Base-by-base conservation (phyloP, 495 filamentous ascomycete genomes). In the Bacidia gigantensis region DNA sequence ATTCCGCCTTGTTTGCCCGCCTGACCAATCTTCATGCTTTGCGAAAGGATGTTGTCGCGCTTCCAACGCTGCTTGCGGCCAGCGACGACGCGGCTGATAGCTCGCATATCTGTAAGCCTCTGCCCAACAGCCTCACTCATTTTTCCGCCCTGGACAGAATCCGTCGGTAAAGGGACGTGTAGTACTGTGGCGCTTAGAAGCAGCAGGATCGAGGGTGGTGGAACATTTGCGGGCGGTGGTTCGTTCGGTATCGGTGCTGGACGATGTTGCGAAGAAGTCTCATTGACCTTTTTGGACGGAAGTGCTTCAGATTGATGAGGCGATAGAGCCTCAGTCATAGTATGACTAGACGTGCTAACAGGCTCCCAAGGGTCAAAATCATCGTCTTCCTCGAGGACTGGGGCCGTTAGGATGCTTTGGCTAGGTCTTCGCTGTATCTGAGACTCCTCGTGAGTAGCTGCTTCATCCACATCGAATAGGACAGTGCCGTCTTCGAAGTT, bases 21-120 rank as follows among this genome's bases (percentile, higher is more conserved):
- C 11, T 79, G 77, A 0, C 83, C 81, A 56, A 96, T 92, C 46
- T 81, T 79, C 85, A 90, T 94, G 58, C 80, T 77, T 65, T 94
- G 86, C n/a, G 81, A 74, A n/a, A 96, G 76, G 58, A 82, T 75
- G 46, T 73, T 78, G 66, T 96, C 89, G 48, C 89, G 77, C 65
- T 90, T 90, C 89, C 89, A 96, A 49, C 92, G 82, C 45, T 83
- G 66, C 51, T 82, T 86, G 49, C 92, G 81, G 26, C 92, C 92
- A 2, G 87, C 85, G 52, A 98, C 82, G 43, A 97, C 76, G 22
- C 83, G 83, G 12, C 82, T 86, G 21, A 78, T 78, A 11, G 90
- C 84, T 12, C 75, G 76, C 3, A 81, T 72, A 2, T 81, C 71
- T 57, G 67, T 68, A n/a, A 75, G 69, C 58, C 69, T 73, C n/a